Evolutionary conservation across 768 basidiomycete genomes (phyloP).

Genomic region (Leccinellum albellum): DNA sequence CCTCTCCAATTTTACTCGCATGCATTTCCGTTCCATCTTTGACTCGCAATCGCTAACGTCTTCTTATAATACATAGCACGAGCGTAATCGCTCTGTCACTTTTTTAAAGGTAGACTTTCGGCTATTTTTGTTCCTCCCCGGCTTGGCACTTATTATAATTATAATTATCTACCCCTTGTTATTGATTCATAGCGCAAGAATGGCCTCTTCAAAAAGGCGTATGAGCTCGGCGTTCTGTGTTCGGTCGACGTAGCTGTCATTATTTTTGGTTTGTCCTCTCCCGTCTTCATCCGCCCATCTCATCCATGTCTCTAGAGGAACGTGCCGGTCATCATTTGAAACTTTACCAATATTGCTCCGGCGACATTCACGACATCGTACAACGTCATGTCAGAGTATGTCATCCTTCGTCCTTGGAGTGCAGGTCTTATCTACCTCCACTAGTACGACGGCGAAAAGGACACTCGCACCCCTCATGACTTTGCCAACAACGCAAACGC

Average conservation of each 20-base stretch:
- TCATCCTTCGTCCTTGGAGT: constrained; percentile 5
- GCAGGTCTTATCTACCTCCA: neutral
- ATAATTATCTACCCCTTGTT: constrained; percentile 16
- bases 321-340: constrained; percentile 76
- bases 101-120: constrained; percentile 75
- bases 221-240: constrained; percentile 86
- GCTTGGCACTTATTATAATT: constrained; percentile 38
- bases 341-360: constrained; percentile 78
- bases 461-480: constrained; percentile 46
- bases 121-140: constrained; percentile 55
- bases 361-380: constrained; percentile 65
- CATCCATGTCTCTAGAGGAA: constrained; percentile 50
- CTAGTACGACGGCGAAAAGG: constrained; percentile 52
- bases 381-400: constrained; percentile 58
- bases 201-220: constrained; percentile 88
- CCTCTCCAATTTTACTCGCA: constrained; percentile 31
- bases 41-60: constrained; percentile 29
- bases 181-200: constrained; percentile 66
- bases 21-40: constrained; percentile 29
- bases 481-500: constrained; percentile 38
- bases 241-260: constrained; percentile 87
- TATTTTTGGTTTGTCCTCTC: constrained; percentile 62
- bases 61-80: constrained; percentile 62
- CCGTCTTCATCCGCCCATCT: neutral
- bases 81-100: constrained; percentile 87